Percentiles rank a stretch among this genome's conserved stretches.
Conservation (phyloP, 305 asterid genomes). For the Striga hermonthica region DNA sequence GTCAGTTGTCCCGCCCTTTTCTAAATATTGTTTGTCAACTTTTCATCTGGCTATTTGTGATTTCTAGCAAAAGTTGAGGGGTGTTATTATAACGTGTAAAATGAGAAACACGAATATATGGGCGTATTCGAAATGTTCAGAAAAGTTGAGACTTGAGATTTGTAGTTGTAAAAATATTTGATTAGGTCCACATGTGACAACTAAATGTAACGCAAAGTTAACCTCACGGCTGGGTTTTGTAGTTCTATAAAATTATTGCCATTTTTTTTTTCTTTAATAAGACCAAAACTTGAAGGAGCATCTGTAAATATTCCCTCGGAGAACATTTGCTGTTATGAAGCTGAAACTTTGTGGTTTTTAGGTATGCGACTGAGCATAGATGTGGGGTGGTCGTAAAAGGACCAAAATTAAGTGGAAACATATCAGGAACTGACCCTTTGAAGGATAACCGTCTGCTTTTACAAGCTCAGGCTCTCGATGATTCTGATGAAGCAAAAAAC, state of each 20-base stretch:
- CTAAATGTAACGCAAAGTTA: background rate
- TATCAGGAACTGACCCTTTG: conserved; percentile 94
- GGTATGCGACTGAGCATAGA: conserved; percentile 99
- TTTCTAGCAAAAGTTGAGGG: no score
- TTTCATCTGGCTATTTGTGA: no score
- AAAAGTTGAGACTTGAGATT: no score
- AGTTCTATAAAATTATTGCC: no score
- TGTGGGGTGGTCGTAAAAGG: conserved; percentile 99
- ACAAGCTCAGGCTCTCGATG: conserved; percentile 80
- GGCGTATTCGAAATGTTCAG: no score
- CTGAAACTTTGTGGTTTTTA: conserved; percentile 31
- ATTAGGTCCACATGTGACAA: background rate
- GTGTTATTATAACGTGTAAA: no score
- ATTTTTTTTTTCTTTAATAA: no score
- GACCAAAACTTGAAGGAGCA: background rate
- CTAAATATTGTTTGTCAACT: no score
- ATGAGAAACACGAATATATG: no score
- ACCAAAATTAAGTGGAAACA: conserved; percentile 88
- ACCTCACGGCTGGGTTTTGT: no score
- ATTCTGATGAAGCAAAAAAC: conserved; percentile 75
- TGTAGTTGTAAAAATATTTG: no score
- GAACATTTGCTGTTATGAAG: conserved; percentile 19
- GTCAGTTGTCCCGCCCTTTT: no score
- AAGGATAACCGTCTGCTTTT: conserved; percentile 84
- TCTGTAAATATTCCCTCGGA: background rate